These are phyloP conservation scores for Malus hybrid DNA, from an alignment of 331 rosid genomes.

Conservation along the genomic window DNA sequence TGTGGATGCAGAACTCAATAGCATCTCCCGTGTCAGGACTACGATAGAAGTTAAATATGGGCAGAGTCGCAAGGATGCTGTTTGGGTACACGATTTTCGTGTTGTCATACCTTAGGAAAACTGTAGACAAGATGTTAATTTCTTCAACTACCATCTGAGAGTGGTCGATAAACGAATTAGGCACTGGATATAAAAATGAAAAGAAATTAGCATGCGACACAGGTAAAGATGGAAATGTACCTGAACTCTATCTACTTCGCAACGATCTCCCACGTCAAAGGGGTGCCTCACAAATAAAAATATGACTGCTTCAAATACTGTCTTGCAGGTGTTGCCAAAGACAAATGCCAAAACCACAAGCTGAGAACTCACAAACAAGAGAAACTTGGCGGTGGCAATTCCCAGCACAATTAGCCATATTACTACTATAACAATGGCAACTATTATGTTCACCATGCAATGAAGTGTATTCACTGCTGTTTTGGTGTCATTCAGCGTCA, in stretches of 20 bases:
- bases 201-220: neutral
- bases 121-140: slow-evolving; percentile 87
- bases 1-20: slow-evolving; percentile 58
- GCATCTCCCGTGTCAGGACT: slow-evolving; percentile 93
- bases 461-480: slow-evolving; percentile 90
- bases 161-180: slow-evolving; percentile 14
- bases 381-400: slow-evolving; percentile 64
- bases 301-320: slow-evolving; percentile 71
- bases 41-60: slow-evolving; percentile 72
- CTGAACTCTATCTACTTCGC: slow-evolving; percentile 80
- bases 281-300: slow-evolving; percentile 93
- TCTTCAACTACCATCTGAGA: slow-evolving; percentile 96
- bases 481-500: slow-evolving; percentile 92
- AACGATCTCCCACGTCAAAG: slow-evolving; percentile 91
- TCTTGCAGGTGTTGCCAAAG: slow-evolving; percentile 94
- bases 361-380: slow-evolving; percentile 73
- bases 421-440: slow-evolving; percentile 42
- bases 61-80: slow-evolving; percentile 58
- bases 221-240: slow-evolving; percentile 23
- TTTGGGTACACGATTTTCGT: slow-evolving; percentile 55
- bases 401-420: slow-evolving; percentile 70
- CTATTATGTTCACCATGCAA: slow-evolving; percentile 60
- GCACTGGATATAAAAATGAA: neutral
- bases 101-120: slow-evolving; percentile 74
- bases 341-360: slow-evolving; percentile 75